phyloP scores from a whole-genome alignment of 306 rosid genomes.

The Oxytropis ochrocephala region DNA sequence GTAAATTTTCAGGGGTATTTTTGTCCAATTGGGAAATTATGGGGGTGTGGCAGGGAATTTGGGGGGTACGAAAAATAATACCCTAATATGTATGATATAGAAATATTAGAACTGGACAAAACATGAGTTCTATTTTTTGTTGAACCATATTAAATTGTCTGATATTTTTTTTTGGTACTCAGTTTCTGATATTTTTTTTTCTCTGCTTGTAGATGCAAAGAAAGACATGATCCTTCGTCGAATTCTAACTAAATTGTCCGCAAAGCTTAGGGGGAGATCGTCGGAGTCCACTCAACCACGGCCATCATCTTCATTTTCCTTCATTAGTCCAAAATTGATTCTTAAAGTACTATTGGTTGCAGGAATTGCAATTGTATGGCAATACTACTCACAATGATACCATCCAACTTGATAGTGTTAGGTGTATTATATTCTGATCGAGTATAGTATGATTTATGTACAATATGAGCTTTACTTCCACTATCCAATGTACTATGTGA shows the following conservation, averaged over 20 bases:
- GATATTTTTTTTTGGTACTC: neutral
- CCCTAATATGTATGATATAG: neutral
- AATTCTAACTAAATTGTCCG: slow-evolving; percentile 37
- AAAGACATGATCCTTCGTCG: slow-evolving; percentile 24
- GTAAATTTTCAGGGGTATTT: too few relatives aligned
- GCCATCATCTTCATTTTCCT: slow-evolving; percentile 33
- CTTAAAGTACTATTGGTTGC: slow-evolving; percentile 51
- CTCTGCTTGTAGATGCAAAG: slow-evolving; percentile 43
- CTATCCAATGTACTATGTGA: neutral
- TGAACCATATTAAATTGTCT: neutral
- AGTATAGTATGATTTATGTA: slow-evolving; percentile 23
- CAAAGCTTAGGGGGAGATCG: slow-evolving; percentile 51
- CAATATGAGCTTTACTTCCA: slow-evolving; percentile 21
- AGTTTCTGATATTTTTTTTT: slow-evolving; percentile 17
- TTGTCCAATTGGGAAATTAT: too few relatives aligned
- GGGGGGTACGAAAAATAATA: too few relatives aligned
- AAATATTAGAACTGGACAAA: neutral
- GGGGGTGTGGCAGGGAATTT: too few relatives aligned
- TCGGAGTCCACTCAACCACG: slow-evolving; percentile 31
- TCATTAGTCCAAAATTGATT: slow-evolving; percentile 43
- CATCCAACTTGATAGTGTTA: slow-evolving; percentile 20
- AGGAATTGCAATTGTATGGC: slow-evolving; percentile 69
- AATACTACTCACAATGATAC: slow-evolving; percentile 46
- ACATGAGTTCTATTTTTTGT: neutral
- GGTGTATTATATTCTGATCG: slow-evolving; percentile 18